Percentiles rank a stretch among this genome's conserved stretches.
Evolutionary conservation across 1,284 basidiomycete species (phyloP).

Genomic region (Puccinia brachypodii): DNA sequence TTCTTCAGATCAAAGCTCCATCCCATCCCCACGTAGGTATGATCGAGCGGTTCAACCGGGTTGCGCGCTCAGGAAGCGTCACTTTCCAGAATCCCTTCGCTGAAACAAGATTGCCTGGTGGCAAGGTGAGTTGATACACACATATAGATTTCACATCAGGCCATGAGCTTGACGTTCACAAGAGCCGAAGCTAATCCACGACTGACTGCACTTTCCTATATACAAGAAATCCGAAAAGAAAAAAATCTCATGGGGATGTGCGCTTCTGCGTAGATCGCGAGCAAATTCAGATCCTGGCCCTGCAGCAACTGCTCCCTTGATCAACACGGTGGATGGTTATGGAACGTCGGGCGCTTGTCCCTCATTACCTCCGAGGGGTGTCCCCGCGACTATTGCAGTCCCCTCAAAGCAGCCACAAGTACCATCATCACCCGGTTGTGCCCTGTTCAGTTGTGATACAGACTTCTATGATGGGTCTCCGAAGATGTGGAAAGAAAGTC

Average conservation of each 20-base stretch:
- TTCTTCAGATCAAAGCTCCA: neutral
- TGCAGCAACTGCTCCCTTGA: neutral
- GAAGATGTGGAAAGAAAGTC: slow-evolving; percentile 10
- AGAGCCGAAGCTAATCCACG: neutral
- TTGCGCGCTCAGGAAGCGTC: neutral
- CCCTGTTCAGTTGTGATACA: neutral
- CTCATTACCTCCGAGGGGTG: neutral
- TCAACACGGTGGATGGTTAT: neutral
- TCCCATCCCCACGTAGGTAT: neutral
- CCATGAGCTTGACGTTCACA: neutral
- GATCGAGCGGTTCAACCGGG: neutral
- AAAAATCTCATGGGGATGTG: neutral
- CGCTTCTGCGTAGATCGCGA: neutral
- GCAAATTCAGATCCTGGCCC: slow-evolving; percentile 12
- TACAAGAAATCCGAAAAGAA: neutral
- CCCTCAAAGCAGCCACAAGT: neutral
- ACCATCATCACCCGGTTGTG: neutral
- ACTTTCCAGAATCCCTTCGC: neutral
- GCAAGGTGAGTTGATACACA: neutral
- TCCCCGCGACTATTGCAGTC: neutral
- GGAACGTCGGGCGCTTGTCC: neutral
- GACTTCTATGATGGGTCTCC: slow-evolving; percentile 17
- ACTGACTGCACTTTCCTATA: neutral
- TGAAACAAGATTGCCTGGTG: neutral
- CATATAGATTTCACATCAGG: neutral